Evolutionary conservation across 805 yeast species (phyloP).

Genomic region (Clavispora phyllophila): DNA sequence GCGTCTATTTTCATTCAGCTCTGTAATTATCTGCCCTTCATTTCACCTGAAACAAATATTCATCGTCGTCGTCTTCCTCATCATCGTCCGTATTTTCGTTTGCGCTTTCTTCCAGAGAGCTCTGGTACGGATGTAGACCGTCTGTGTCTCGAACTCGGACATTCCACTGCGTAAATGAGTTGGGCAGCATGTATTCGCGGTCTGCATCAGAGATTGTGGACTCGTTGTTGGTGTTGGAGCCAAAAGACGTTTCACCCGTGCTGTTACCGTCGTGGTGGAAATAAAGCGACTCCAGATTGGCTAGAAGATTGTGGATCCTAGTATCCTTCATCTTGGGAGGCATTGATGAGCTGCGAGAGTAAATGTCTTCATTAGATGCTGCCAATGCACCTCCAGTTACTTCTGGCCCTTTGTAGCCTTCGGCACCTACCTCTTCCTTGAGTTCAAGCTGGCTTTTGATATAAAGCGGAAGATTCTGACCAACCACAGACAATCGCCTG

Average conservation of each 20-base stretch:
- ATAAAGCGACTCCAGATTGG: slow-evolving; percentile 34
- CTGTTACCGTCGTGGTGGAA: slow-evolving; percentile 10
- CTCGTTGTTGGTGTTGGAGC: slow-evolving; percentile 12
- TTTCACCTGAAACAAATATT: slow-evolving; percentile 22
- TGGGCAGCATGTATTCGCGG: slow-evolving; percentile 39
- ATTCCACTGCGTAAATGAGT: slow-evolving; percentile 25
- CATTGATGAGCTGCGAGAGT: background rate
- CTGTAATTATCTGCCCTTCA: no score
- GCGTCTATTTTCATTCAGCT: no score
- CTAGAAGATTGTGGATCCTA: slow-evolving; percentile 28
- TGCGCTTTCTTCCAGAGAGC: slow-evolving; percentile 13
- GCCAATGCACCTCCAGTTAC: background rate
- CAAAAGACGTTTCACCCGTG: slow-evolving; percentile 3
- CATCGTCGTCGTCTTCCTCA: slow-evolving; percentile 27
- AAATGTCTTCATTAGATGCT: background rate
- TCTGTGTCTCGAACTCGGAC: background rate
- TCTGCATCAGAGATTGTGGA: slow-evolving; percentile 19
- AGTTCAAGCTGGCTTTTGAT: slow-evolving; percentile 22
- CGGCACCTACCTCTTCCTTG: background rate
- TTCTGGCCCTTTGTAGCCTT: background rate
- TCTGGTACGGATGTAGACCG: slow-evolving; percentile 14
- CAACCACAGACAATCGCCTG: slow-evolving; percentile 30
- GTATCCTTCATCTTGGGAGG: slow-evolving; percentile 3
- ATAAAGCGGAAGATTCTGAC: slow-evolving; percentile 32
- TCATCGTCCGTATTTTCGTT: slow-evolving; percentile 12